Base-by-base conservation (phyloP, 2,329 filamentous ascomycete genomes). In the Stagonosporopsis cucurbitacearum region DNA sequence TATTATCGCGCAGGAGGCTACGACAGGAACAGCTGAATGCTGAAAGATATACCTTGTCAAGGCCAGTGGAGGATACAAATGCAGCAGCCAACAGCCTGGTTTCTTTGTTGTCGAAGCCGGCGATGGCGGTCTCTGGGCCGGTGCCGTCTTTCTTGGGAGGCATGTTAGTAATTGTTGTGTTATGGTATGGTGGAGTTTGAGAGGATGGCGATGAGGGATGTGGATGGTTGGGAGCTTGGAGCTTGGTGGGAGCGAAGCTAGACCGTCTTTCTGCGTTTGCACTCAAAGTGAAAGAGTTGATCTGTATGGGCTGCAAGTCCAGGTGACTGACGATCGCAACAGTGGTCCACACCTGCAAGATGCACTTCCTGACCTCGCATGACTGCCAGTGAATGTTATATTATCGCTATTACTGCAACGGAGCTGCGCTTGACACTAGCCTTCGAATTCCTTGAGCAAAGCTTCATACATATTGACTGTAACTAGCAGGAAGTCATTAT, bases 41-140 rank as follows among this genome's bases (percentile, higher is more conserved):
- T 50, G 56, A 46, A 33, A 26, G 8, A 45, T 46, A 3, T 36
- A 70, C 71, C 64, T 73, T 74, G 64, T 70, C 72, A 1, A 56
- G 54, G 5, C 57, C 68, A 20, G 56, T 64, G 9, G 58, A 60
- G 30, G 66, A 61, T 9, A 75, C 11, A 55, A 68, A 72, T 2
- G 71, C 72, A 4, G 71, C 72, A 4, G 71, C 72, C 2, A 75
- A 46, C 1, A 74, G 45, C 50, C 66, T 66, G 17, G 62, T 66
- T 33, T 75, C 72, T 17, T 60, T 64, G 15, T 48, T 45, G 4
- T 65, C 58, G 47, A 68, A 69, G 30, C 66, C 66, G 1, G 30
- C 33, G 35, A 70, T 59, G 15, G 20, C 8, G 41, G 39, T 30
- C n/a, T 55, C 35, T 2, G 49, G 32, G 2, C 50, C 42, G 2